phyloP scores from a whole-genome alignment of 768 basidiomycete genomes.

The Lactarius quietus region DNA sequence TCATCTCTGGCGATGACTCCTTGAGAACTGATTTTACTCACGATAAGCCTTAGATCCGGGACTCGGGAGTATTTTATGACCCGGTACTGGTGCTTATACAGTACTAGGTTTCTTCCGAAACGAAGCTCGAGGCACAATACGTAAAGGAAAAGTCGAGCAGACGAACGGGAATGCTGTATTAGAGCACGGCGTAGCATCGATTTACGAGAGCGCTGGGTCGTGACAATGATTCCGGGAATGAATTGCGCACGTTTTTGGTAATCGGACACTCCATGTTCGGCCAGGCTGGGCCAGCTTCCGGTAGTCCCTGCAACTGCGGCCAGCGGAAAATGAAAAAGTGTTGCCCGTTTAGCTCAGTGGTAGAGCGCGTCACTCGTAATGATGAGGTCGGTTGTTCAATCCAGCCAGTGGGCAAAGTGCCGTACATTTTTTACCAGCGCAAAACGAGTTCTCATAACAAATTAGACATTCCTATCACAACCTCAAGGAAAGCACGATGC shows the following conservation, averaged over 20 bases:
- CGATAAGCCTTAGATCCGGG: not conserved
- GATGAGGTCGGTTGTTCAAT: conserved; percentile 29
- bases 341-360: conserved; percentile 34
- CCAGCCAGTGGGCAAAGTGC: conserved; percentile 29
- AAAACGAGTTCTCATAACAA: too few species aligned
- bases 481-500: too few species aligned
- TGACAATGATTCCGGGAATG: too few species aligned
- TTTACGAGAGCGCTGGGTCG: not conserved
- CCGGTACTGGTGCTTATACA: not conserved
- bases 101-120: too few species aligned
- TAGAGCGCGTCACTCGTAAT: conserved; percentile 33
- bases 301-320: too few species aligned
- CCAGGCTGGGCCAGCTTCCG: too few species aligned
- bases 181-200: not conserved
- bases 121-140: not conserved
- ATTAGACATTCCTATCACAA: too few species aligned
- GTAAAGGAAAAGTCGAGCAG: not conserved
- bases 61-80: not conserved
- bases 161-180: not conserved
- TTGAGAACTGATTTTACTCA: not conserved
- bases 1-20: not conserved
- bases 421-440: too few species aligned
- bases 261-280: too few species aligned
- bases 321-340: too few species aligned
- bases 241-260: too few species aligned